A percentile compares a stretch with the other conserved stretches of the same genome.
phyloP scores from a whole-genome alignment of 148 eudicot genomes.

The Oxyria digyna region DNA sequence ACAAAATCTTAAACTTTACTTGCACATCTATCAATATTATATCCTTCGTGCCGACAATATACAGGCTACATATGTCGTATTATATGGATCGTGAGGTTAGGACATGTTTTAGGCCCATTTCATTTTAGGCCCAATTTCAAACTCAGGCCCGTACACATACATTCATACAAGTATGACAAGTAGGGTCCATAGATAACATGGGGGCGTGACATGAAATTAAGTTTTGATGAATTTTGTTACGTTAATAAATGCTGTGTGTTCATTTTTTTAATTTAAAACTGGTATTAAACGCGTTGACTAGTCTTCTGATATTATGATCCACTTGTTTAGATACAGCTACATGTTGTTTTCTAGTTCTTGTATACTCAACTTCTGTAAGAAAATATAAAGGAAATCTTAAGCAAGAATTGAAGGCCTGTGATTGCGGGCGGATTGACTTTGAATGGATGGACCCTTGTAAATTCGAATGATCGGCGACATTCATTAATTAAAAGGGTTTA shows the following conservation, averaged over 20 bases:
- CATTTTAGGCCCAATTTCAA: background rate
- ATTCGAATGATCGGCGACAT: background rate
- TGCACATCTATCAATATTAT: too few relatives aligned
- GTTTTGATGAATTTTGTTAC: background rate
- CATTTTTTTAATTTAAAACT: too few relatives aligned
- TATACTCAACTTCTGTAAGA: background rate
- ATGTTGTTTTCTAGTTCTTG: background rate
- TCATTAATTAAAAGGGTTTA: background rate
- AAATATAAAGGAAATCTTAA: too few relatives aligned
- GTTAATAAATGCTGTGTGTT: too few relatives aligned
- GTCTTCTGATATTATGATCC: background rate
- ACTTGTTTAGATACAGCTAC: background rate
- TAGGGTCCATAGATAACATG: background rate
- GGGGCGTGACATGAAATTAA: background rate
- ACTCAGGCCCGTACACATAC: background rate
- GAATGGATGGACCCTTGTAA: background rate
- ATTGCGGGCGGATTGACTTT: background rate
- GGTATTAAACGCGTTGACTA: background rate
- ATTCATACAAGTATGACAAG: background rate
- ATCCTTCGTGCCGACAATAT: too few relatives aligned
- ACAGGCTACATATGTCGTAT: too few relatives aligned
- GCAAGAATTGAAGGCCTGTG: background rate
- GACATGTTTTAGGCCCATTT: background rate
- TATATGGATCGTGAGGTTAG: background rate
- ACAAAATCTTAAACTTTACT: too few relatives aligned